These are phyloP conservation scores for Alternaria infectoria DNA, from an alignment of 2,329 filamentous ascomycete species.

Conservation along the genomic window DNA sequence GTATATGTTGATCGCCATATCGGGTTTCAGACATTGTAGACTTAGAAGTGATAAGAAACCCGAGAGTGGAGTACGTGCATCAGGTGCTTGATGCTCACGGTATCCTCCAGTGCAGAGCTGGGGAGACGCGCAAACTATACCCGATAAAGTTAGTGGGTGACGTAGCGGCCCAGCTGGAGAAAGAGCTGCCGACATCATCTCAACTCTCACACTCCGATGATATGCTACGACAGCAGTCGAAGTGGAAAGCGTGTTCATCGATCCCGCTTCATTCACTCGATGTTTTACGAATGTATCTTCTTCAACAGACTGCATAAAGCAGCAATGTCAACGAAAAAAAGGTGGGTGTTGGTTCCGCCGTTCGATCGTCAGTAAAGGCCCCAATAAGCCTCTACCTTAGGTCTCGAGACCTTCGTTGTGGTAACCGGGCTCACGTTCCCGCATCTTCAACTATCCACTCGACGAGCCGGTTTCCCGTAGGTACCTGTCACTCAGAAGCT, in stretches of 20 bases:
- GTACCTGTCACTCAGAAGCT: background rate
- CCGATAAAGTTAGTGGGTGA: background rate
- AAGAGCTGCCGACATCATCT: background rate
- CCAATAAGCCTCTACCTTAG: background rate
- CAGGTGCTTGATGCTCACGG: background rate
- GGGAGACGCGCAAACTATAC: background rate
- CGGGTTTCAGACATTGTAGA: background rate
- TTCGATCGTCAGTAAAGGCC: background rate
- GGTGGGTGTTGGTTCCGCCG: background rate
- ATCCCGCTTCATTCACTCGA: too few species aligned
- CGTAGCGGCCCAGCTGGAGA: background rate
- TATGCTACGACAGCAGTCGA: too few species aligned
- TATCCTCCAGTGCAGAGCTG: background rate
- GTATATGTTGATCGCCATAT: background rate
- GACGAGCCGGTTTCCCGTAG: background rate
- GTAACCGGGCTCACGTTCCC: background rate
- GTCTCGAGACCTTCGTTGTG: background rate
- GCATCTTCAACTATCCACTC: background rate
- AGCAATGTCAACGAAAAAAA: background rate
- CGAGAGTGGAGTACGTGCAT: rapidly evolving
- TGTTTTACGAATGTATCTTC: too few species aligned
- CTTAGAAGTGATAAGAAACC: too few species aligned
- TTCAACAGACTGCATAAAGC: background rate
- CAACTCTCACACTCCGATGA: background rate
- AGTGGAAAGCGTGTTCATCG: too few species aligned